Conservation (phyloP, 2,329 filamentous ascomycete genomes). For the Penicillium sp. region DNA sequence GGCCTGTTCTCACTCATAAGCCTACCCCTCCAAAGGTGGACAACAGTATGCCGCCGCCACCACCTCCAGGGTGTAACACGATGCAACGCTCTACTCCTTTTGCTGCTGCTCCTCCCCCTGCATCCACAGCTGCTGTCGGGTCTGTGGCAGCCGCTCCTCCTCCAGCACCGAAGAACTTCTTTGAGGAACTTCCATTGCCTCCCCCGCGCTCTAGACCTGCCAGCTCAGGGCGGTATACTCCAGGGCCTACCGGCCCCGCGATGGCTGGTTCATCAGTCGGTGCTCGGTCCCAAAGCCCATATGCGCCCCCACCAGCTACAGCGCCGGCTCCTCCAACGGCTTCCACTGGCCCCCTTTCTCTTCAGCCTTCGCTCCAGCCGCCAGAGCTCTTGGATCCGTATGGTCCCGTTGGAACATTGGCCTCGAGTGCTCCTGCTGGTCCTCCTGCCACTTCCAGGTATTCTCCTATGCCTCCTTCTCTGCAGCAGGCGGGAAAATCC, state of each 20-base stretch:
- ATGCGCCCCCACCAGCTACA: constrained; percentile 11
- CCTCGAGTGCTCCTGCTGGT: constrained; percentile 29
- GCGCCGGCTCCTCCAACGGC: constrained; percentile 12
- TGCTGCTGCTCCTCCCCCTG: constrained; percentile 18
- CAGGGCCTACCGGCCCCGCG: constrained; percentile 30
- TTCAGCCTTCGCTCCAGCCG: constrained; percentile 29
- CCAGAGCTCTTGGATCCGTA: constrained; percentile 36
- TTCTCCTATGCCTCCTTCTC: constrained; percentile 40
- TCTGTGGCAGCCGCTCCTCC: constrained; percentile 19
- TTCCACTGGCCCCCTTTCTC: constrained; percentile 17
- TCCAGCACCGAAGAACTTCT: constrained; percentile 58
- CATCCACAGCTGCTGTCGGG: constrained; percentile 15
- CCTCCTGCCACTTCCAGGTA: constrained; percentile 38
- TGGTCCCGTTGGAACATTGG: constrained; percentile 21
- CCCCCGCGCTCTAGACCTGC: constrained; percentile 61
- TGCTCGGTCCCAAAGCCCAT: constrained; percentile 18
- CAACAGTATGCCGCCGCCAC: constrained; percentile 52
- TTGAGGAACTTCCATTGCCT: constrained; percentile 70
- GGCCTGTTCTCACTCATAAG: constrained; percentile 62
- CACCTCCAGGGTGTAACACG: constrained; percentile 61
- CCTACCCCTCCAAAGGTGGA: constrained; percentile 47
- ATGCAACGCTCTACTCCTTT: constrained; percentile 18
- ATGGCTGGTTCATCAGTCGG: constrained; percentile 16
- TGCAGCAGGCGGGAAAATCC: constrained; percentile 35
- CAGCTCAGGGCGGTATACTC: constrained; percentile 42